phyloP scores from a whole-genome alignment of 805 yeast species.

The Tetrapisispora phaffii region DNA sequence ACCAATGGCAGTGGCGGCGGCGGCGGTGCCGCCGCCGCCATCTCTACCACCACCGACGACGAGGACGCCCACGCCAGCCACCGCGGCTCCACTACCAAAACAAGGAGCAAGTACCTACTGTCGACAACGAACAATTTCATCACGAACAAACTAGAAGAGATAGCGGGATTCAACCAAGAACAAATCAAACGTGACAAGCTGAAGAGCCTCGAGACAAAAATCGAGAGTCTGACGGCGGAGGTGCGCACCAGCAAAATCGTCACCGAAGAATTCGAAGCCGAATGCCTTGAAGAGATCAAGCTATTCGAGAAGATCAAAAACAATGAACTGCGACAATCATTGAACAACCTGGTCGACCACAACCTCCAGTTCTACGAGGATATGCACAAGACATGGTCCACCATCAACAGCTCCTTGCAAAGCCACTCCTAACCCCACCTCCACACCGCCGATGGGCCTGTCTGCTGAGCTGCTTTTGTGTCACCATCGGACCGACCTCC shows the following conservation, averaged over 20 bases:
- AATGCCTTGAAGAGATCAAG: slow-evolving; percentile 45
- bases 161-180: slow-evolving; percentile 55
- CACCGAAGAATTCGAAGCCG: slow-evolving; percentile 46
- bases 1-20: not conserved
- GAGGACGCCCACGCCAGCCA: not conserved
- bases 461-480: no score
- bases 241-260: slow-evolving; percentile 41
- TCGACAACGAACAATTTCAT: slow-evolving; percentile 31
- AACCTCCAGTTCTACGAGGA: slow-evolving; percentile 65
- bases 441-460: no score
- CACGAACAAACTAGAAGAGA: slow-evolving; percentile 48
- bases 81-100: not conserved
- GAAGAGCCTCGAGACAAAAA: slow-evolving; percentile 39
- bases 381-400: slow-evolving; percentile 62
- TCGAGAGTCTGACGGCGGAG: slow-evolving; percentile 41
- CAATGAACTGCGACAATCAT: slow-evolving; percentile 60
- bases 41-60: not conserved
- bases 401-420: slow-evolving; percentile 34
- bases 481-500: no score
- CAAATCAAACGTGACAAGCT: slow-evolving; percentile 43
- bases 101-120: slow-evolving; percentile 10
- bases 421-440: not conserved
- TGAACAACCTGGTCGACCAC: slow-evolving; percentile 63
- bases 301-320: slow-evolving; percentile 75
- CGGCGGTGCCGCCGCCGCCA: not conserved